Base-by-base conservation (phyloP, 805 yeast species). In the Candida schatavii region DNA sequence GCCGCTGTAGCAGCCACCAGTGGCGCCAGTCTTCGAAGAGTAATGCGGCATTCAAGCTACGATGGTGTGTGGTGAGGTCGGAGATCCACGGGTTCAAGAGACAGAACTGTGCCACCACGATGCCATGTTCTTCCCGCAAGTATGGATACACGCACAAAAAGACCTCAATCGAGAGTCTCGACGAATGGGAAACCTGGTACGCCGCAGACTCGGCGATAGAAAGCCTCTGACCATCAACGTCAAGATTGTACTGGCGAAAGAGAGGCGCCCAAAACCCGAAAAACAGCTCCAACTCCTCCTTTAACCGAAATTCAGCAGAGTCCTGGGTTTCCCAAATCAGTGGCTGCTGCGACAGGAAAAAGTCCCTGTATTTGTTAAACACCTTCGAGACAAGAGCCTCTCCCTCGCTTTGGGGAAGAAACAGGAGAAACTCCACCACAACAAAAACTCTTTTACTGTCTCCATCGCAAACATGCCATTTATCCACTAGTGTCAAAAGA, bases 41-140 rank as follows among this genome's bases (percentile, higher is more conserved):
- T 7, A 21, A 23, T 11, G 27, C 27, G 11, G 27, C 27, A 7
- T 23, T 11, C 27, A 23, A 23, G 27, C 10, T 23, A 7, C 10
- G 10, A 23, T 23, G 27, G 10, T 23, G 27, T 7, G 27, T 7
- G 11, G 11, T 23, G 10, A 23, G 11, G 4, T 45, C 44, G 17
- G 50, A 39, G 3, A 55, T 29, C 67, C 72, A 56, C 10, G 72
- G 67, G 42, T 74, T 72, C 48, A 75, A 68, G 15, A 72, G 49
- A 18, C 51, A 59, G 29, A 57, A 47, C 34, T 58, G 64, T 11
- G 22, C 7, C 5, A 20, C 22, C 18, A n/a, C 21, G 4, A 15
- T 13, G 11, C 10, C 35, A 13, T 29, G 17, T 6, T 11, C 32
- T 10, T 7, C 11, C 21, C 19, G 7, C 7, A 23, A 23, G 27